Base-by-base conservation (phyloP, 2,329 filamentous ascomycete genomes). In the Ceratocystis destructans region DNA sequence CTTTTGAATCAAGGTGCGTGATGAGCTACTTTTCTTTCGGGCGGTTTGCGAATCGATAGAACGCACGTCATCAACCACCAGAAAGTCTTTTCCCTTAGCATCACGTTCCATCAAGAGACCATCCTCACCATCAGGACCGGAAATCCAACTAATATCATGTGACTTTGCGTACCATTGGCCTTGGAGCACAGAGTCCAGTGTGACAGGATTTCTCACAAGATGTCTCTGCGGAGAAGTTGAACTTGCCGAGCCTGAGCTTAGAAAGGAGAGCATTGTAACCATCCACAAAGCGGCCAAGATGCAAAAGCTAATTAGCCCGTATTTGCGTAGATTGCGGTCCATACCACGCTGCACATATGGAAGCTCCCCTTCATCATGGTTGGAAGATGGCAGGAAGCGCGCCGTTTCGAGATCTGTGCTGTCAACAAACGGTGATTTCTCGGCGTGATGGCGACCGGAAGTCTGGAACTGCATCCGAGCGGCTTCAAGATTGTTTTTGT, bases 21-120 rank as follows among this genome's bases (percentile, higher is more conserved):
- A 82, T 63, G 80, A 77, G 3, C 68, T 68, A 6, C 74, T 73
- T 5, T 72, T 71, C 5, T 78, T 28, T 66, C 67, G 7, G 62
- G 66, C 8, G 62, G 68, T 45, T 45, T 71, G 69, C 37, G 70
- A 70, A 20, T 73, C 71, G 28, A 71, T 70, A 44, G 80, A 81
- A 67, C 86, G 84, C 64, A 99, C 87, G 74, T 97, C 90, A 73
- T 96, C 88, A 0, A 96, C 89, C 1, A 94, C 83, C 65, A 99
- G 77, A 71, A 87, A 97, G 68, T 87, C 86, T 71, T 89, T 85
- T 4, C 81, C 84, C 0, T 74, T 72, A 0, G 80, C 82, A 63
- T 80, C 85, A 71, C 83, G 81, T 75, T 96, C 88, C 22, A 99
- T 82, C 70, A 99, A 75, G 68, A 97, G 75, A 1, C 94, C 94